Evolutionary conservation across 208 protist species (phyloP), one percentile per base, ranked within the genome.

Genomic region (Leishmania gerbilli): DNA sequence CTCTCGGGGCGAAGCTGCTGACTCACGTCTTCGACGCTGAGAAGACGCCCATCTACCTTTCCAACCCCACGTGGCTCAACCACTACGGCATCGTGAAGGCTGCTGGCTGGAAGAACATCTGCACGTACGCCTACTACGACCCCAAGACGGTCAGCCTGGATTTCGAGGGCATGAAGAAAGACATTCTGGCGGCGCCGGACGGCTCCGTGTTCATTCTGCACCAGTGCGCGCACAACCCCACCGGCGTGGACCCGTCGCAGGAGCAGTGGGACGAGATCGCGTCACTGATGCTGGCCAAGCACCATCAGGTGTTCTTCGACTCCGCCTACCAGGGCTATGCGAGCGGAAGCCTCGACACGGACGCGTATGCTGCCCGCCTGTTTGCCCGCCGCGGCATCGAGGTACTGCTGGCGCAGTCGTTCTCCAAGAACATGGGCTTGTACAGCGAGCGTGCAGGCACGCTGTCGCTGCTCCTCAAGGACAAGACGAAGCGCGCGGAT

Each of bases 161-260:
- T 86, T 93, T 98, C 83, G 90, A 95, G 45, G 98, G 96, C 19
- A 89, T 97, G 81, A 84, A 98, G 62, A 89, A 84, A 55, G 94
- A 96, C 71, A 86, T 98, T 45, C 53, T 68, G 2, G 80, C 58
- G 24, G 93, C 93, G 4, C 97, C 97, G 45, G 87, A 96, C 24
- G 89, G 95, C 31, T 98, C 95, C 49, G 88, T 99, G 9, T 90
- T 99, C 40, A 67, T 99, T 31, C 87, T 99, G 51, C 99, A 99
- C 87, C 90, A 96, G 24, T 99, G 99, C 86, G 99, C 99, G 17
- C 99, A 99, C 93, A 99, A 99, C 89, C 99, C 99, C 77, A 99
- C 99, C 24, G 99, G 99, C 51, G 94, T 99, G 6, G 99, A 99
- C 87, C 98, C 98, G 67, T 98, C 98, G 5, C 77, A 86, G 15